Percentiles rank a stretch among this genome's conserved stretches.
Evolutionary conservation across 2,329 filamentous ascomycete genomes (phyloP).

Genomic region (Aspergillus spinulosporus): DNA sequence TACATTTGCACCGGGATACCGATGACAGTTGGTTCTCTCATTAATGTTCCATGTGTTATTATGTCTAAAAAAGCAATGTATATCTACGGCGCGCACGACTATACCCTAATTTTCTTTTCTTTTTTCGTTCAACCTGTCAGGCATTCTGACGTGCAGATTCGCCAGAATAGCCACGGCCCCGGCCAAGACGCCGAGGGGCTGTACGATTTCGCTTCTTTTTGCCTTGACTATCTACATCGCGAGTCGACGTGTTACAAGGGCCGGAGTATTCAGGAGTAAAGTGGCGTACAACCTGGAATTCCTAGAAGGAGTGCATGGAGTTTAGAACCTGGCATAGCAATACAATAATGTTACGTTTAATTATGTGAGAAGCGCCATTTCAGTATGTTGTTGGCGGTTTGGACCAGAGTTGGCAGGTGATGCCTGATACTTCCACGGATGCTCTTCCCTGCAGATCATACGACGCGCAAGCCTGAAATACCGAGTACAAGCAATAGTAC

Average conservation of each 20-base stretch:
- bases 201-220: constrained; percentile 5
- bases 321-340: not conserved
- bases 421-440: not conserved
- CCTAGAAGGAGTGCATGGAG: not conserved
- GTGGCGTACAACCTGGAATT: not conserved
- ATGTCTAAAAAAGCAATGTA: constrained; percentile 12
- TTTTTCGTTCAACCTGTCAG: not conserved
- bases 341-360: not conserved
- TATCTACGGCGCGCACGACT: constrained; percentile 14
- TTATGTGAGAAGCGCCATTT: not conserved
- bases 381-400: not conserved
- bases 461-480: not conserved
- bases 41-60: constrained; percentile 1
- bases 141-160: not conserved
- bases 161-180: not conserved
- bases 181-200: not conserved
- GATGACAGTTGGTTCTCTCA: constrained; percentile 4
- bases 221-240: not conserved
- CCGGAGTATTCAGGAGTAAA: constrained; percentile 3
- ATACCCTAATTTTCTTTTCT: constrained; percentile 8
- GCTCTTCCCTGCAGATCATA: constrained; percentile 1
- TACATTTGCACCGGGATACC: constrained; percentile 34
- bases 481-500: too few species aligned
- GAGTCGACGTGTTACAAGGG: constrained; percentile 1
- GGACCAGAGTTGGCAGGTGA: not conserved